Evolutionary conservation across 139 green algal genomes (phyloP).

Genomic region (Chlamydomonas sphaeroides): DNA sequence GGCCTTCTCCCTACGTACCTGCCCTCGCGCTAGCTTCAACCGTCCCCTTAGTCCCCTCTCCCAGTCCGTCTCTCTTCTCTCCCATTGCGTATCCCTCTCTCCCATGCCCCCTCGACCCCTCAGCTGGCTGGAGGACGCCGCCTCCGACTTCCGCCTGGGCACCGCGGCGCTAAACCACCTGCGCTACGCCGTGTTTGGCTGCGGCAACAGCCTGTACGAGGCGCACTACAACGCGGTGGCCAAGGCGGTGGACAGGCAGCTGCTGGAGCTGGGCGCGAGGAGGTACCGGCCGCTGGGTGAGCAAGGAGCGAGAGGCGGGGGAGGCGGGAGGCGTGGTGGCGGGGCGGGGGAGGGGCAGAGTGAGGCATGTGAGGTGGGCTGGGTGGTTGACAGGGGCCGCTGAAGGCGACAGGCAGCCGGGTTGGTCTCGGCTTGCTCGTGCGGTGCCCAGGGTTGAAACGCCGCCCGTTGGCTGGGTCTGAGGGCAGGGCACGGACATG

Average conservation of each 20-base stretch:
- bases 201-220: constrained; percentile 65
- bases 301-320: not conserved
- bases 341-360: not conserved
- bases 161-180: constrained; percentile 37
- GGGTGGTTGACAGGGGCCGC: not conserved
- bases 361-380: not conserved
- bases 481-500: no score
- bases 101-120: no score
- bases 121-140: constrained; percentile 72
- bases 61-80: not conserved
- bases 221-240: constrained; percentile 64
- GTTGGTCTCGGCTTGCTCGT: no score
- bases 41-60: not conserved
- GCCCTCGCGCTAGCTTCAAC: no score
- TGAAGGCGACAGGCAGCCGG: no score
- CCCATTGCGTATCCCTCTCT: not conserved
- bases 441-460: no score
- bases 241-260: constrained; percentile 44
- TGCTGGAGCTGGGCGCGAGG: constrained; percentile 56
- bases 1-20: no score
- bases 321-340: no score
- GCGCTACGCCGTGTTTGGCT: constrained; percentile 68
- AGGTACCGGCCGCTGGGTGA: constrained; percentile 34
- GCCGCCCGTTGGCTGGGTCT: no score
- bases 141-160: constrained; percentile 70